These are phyloP conservation scores for Bonia amplexicaulis DNA, from an alignment of 176 grass and related monocot genomes.

Conservation along the genomic window DNA sequence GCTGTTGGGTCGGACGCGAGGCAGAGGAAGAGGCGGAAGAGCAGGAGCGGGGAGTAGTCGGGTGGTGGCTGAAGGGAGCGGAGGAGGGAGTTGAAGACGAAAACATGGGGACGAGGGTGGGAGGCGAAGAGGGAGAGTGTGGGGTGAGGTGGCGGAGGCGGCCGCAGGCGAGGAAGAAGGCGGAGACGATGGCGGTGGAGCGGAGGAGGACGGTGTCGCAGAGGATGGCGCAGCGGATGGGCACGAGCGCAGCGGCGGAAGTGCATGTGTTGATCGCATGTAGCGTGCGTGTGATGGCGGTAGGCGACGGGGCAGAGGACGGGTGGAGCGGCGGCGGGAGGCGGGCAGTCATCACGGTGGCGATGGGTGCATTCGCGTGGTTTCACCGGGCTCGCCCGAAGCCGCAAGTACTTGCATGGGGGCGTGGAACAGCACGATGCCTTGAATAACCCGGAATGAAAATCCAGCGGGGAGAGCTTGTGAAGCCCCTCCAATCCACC, in stretches of 20 bases:
- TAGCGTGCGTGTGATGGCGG: not conserved
- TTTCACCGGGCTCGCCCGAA: not conserved
- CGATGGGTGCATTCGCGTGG: not conserved
- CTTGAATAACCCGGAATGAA: too few relatives aligned
- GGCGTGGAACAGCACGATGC: too few relatives aligned
- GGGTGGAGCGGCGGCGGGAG: constrained; percentile 35
- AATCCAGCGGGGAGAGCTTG: too few relatives aligned
- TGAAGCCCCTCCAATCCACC: too few relatives aligned
- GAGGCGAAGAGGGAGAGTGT: constrained; percentile 49
- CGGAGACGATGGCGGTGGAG: constrained; percentile 22
- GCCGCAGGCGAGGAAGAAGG: constrained; percentile 53
- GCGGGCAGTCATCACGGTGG: constrained; percentile 27
- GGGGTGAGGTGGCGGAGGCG: constrained; percentile 44
- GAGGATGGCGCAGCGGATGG: constrained; percentile 34
- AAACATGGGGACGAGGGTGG: constrained; percentile 43
- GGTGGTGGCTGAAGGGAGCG: constrained; percentile 30
- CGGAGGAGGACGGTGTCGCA: constrained; percentile 21
- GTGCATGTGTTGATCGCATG: constrained; percentile 48
- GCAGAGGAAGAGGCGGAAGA: constrained; percentile 49
- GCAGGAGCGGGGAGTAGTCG: constrained; percentile 34
- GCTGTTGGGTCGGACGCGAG: constrained; percentile 54
- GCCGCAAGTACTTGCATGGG: too few relatives aligned
- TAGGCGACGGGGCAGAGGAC: constrained; percentile 11
- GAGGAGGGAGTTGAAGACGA: constrained; percentile 53
- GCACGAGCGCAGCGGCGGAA: constrained; percentile 9